Conservation (phyloP, 163 green algal species). For the Picocystis sp. region DNA sequence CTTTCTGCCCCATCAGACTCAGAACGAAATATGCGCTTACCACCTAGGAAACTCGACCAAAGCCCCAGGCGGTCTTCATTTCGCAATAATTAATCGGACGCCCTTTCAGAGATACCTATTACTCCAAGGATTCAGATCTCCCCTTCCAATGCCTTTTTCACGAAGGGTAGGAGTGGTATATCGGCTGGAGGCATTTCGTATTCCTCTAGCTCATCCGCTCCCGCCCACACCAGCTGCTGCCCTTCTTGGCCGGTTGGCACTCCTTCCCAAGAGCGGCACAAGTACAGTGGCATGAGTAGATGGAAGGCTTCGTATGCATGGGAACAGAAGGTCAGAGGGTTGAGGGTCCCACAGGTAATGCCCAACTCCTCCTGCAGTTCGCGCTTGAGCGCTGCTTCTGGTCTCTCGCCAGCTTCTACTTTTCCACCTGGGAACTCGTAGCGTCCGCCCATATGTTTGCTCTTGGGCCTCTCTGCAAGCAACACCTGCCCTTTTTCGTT, state of each 20-base stretch:
- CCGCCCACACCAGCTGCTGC: slow-evolving; percentile 29
- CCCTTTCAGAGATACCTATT: too few species aligned
- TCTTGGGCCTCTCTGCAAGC: slow-evolving; percentile 36
- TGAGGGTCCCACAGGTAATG: slow-evolving; percentile 18
- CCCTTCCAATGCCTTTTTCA: slow-evolving; percentile 7
- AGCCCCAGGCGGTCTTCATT: too few species aligned
- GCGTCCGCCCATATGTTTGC: slow-evolving; percentile 41
- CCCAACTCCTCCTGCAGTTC: slow-evolving; percentile 46
- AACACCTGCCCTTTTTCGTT: slow-evolving; percentile 23
- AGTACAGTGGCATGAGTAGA: slow-evolving; percentile 55
- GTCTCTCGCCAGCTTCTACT: slow-evolving; percentile 22
- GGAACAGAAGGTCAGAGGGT: slow-evolving; percentile 44
- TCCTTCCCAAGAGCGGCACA: slow-evolving; percentile 12
- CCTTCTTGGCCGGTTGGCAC: slow-evolving; percentile 20
- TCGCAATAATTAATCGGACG: too few species aligned
- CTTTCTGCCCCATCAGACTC: too few species aligned
- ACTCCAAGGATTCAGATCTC: too few species aligned
- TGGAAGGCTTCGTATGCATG: slow-evolving; percentile 50
- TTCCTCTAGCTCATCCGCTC: slow-evolving; percentile 4
- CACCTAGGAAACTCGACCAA: too few species aligned
- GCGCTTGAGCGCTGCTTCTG: slow-evolving; percentile 33
- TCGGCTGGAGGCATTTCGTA: slow-evolving; percentile 32
- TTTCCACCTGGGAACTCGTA: slow-evolving; percentile 54
- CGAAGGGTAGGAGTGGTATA: slow-evolving; percentile 26
- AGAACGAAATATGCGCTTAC: too few species aligned